phyloP scores from a whole-genome alignment of 331 rosid species.

The Malus hybrid region DNA sequence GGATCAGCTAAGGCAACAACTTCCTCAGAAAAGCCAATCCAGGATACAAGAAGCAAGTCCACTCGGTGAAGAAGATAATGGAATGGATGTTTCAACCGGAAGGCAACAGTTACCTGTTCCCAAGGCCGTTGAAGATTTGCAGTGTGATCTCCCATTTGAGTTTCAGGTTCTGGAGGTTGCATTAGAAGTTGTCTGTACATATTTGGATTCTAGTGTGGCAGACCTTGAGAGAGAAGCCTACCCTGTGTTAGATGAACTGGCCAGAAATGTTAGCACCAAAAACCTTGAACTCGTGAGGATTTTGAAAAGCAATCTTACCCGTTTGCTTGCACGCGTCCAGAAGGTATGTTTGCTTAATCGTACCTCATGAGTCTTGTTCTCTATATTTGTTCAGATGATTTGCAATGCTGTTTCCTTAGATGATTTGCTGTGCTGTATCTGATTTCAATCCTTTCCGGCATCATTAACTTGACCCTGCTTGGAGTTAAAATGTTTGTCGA shows the following conservation, averaged over 20 bases:
- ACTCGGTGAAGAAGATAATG: conserved; percentile 46
- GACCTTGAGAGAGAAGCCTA: conserved; percentile 85
- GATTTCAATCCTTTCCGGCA: not conserved
- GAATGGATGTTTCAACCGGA: conserved; percentile 28
- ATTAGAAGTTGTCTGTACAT: conserved; percentile 75
- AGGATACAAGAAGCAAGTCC: conserved; percentile 20
- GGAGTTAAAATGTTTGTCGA: not conserved
- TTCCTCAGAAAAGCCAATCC: conserved; percentile 40
- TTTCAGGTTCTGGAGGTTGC: conserved; percentile 95
- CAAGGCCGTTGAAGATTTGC: conserved; percentile 50
- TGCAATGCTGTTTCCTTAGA: not conserved
- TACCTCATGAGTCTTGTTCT: not conserved
- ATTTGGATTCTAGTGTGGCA: conserved; percentile 65
- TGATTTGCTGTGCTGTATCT: not conserved
- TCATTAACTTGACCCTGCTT: not conserved
- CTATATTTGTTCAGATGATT: not conserved
- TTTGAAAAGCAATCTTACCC: conserved; percentile 88
- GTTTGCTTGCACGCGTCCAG: conserved; percentile 78
- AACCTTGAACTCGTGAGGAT: conserved; percentile 89
- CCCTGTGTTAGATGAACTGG: conserved; percentile 84
- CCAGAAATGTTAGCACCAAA: conserved; percentile 92
- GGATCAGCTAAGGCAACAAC: conserved; percentile 75
- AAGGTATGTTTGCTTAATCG: conserved; percentile 46
- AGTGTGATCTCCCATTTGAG: conserved; percentile 83
- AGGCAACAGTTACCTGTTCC: conserved; percentile 55